Conservation (phyloP, 1,284 basidiomycete species). For the Quambalaria eucalypti region DNA sequence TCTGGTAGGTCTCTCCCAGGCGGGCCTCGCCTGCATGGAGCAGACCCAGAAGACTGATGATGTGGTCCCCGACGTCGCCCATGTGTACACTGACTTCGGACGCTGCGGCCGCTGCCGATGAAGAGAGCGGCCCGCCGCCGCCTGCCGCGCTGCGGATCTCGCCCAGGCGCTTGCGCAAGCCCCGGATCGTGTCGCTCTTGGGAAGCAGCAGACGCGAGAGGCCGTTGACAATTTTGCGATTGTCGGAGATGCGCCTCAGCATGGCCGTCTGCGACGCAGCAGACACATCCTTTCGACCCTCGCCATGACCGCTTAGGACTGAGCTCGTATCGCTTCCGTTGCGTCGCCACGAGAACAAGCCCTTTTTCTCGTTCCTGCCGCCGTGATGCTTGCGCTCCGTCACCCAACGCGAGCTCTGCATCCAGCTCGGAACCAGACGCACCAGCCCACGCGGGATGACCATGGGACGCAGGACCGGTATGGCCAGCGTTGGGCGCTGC, state of each 20-base stretch:
- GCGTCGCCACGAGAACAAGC: too few relatives aligned
- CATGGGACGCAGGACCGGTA: background rate
- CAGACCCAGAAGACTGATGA: slow-evolving; percentile 73
- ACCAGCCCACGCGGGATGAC: background rate
- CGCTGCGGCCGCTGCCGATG: slow-evolving; percentile 1
- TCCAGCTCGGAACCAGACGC: background rate
- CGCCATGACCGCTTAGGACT: background rate
- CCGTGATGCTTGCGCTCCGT: background rate
- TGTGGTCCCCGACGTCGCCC: slow-evolving; percentile 90
- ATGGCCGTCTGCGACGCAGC: slow-evolving; percentile 48
- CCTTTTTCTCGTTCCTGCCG: background rate
- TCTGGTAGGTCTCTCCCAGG: slow-evolving; percentile 75
- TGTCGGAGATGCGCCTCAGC: slow-evolving; percentile 66
- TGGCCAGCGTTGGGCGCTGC: background rate
- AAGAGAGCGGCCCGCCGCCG: background rate
- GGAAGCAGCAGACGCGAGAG: slow-evolving; percentile 66
- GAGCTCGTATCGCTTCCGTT: background rate
- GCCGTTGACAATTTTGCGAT: slow-evolving; percentile 72
- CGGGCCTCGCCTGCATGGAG: slow-evolving; percentile 81
- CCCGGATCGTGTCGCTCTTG: slow-evolving; percentile 73
- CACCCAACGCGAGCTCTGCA: background rate
- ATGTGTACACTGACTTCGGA: slow-evolving; percentile 60
- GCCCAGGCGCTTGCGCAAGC: slow-evolving; percentile 63
- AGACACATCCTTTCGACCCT: background rate
- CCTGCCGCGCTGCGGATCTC: slow-evolving; percentile 39